Evolutionary conservation across 495 filamentous ascomycete species (phyloP).

Genomic region (Aspergillus indologenus): DNA sequence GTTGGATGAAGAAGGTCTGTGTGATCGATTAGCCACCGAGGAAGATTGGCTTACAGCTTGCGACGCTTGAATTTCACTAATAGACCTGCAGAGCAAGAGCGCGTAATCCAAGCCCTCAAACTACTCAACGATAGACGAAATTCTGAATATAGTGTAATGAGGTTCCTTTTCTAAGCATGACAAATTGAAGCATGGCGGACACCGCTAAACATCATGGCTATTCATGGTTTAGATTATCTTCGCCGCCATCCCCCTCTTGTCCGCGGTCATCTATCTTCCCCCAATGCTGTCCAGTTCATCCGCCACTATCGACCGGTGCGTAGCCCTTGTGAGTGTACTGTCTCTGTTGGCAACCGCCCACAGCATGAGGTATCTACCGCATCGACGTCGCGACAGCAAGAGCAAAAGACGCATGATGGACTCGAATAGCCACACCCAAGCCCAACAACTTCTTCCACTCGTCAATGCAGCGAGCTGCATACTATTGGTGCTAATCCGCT

Average conservation of each 20-base stretch:
- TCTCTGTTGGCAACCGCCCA: constrained; percentile 61
- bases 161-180: not conserved
- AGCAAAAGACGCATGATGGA: constrained; percentile 28
- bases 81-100: constrained; percentile 61
- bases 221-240: constrained; percentile 45
- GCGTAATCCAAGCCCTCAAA: constrained; percentile 57
- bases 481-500: constrained; percentile 26
- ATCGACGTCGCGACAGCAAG: constrained; percentile 29
- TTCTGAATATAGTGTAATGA: constrained; percentile 52
- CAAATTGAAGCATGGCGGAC: not conserved
- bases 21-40: not conserved
- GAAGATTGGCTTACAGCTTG: not conserved
- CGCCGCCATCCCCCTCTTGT: constrained; percentile 53
- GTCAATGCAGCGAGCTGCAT: constrained; percentile 26
- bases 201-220: constrained; percentile 7
- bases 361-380: constrained; percentile 36
- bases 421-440: constrained; percentile 6
- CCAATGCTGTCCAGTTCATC: constrained; percentile 37
- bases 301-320: constrained; percentile 26
- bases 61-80: constrained; percentile 12
- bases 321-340: constrained; percentile 54
- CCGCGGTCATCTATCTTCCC: constrained; percentile 51
- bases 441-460: constrained; percentile 22
- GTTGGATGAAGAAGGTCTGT: constrained; percentile 62
- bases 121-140: constrained; percentile 57